Conservation (phyloP, 768 basidiomycete genomes). For the Antrodiella citrinella region DNA sequence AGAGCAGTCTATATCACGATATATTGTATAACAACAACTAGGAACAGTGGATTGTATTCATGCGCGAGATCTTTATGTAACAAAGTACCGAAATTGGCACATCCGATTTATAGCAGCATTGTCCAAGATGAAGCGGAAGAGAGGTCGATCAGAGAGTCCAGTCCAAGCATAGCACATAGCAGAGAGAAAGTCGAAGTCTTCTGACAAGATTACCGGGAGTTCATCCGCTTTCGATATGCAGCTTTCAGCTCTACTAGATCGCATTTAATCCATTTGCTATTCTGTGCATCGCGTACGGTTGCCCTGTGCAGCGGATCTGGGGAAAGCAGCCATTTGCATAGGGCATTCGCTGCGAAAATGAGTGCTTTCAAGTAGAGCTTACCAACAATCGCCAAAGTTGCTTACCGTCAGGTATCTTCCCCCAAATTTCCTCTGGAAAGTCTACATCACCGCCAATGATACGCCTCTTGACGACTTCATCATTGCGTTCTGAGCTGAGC, state of each 20-base stretch:
- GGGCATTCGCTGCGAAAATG: slow-evolving; percentile 39
- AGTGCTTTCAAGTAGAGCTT: not conserved
- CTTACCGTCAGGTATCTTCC: slow-evolving; percentile 49
- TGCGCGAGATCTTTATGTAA: slow-evolving; percentile 1
- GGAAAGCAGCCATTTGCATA: slow-evolving; percentile 55
- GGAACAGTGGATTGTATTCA: not conserved
- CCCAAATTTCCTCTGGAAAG: slow-evolving; percentile 51
- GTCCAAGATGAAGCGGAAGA: not conserved
- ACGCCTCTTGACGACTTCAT: slow-evolving; percentile 56
- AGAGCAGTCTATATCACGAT: slow-evolving; percentile 3
- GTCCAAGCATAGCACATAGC: not conserved
- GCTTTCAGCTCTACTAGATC: slow-evolving; percentile 54
- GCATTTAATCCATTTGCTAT: slow-evolving; percentile 56
- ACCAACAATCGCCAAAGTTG: slow-evolving; percentile 1
- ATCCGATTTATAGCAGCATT: not conserved
- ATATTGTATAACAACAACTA: not conserved
- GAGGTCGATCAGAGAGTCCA: not conserved
- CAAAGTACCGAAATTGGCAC: not conserved
- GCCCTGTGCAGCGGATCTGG: slow-evolving; percentile 50
- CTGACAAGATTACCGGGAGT: not conserved
- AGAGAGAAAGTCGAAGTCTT: not conserved
- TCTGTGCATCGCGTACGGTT: slow-evolving; percentile 54
- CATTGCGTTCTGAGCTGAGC: slow-evolving; percentile 37
- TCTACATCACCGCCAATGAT: slow-evolving; percentile 58
- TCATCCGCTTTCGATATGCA: slow-evolving; percentile 45